Evolutionary conservation across 768 basidiomycete genomes (phyloP).

Genomic region (Leccinum rimulosum): DNA sequence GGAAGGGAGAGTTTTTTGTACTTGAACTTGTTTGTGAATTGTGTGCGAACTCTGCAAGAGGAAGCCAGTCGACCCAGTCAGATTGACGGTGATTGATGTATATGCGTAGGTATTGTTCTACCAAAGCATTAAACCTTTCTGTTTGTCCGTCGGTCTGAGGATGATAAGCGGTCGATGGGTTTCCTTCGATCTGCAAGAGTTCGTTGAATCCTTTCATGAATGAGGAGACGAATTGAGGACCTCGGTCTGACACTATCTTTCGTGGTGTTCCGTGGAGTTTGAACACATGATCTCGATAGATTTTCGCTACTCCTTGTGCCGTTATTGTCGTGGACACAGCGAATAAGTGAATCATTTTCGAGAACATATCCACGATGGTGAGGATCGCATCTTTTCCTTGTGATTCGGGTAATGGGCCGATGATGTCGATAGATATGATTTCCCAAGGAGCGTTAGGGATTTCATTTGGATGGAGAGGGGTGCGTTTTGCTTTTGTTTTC

Average conservation of each 20-base stretch:
- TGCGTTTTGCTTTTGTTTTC: rapidly evolving
- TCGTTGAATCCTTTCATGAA: neutral
- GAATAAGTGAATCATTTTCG: neutral
- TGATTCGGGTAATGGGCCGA: neutral
- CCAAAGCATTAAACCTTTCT: rapidly evolving
- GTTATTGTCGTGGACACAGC: neutral
- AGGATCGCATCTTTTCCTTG: neutral
- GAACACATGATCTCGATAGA: neutral
- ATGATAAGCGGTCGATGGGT: neutral
- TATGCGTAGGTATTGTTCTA: neutral
- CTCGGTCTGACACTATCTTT: neutral
- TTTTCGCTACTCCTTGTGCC: neutral
- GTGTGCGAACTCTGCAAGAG: neutral
- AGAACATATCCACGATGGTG: neutral
- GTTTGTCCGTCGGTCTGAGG: neutral
- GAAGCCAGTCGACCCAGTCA: neutral
- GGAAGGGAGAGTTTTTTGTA: neutral
- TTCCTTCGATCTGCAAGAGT: neutral
- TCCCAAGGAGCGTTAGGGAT: neutral
- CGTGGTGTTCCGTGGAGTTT: neutral
- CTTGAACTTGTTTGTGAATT: neutral
- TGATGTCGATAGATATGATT: neutral
- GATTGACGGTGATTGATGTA: neutral
- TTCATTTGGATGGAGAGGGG: neutral
- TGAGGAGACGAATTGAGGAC: neutral